Evolutionary conservation across 805 yeast genomes (phyloP).

Genomic region (Hanseniaspora pseudoguilliermondii): DNA sequence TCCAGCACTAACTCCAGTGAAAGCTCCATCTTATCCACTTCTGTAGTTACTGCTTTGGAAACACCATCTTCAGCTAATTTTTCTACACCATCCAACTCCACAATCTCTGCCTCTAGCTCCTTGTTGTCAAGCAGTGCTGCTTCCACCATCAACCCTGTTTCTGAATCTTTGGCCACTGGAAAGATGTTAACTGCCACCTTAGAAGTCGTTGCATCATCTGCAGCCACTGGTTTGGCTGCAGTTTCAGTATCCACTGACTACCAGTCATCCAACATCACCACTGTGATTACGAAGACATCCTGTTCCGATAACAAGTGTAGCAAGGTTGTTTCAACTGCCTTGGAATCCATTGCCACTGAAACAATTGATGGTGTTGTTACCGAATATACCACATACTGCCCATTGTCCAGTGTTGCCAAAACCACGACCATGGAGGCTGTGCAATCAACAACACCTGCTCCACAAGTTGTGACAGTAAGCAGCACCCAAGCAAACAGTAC

Average conservation of each 20-base stretch:
- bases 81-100: background rate
- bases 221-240: conserved; percentile 16
- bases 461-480: background rate
- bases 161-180: background rate
- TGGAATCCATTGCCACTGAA: conserved; percentile 27
- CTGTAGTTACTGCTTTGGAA: background rate
- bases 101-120: conserved; percentile 24
- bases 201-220: background rate
- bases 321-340: conserved; percentile 26
- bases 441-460: background rate
- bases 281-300: conserved; percentile 28
- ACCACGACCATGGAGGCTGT: conserved; percentile 8
- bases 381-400: conserved; percentile 27
- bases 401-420: conserved; percentile 12
- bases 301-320: conserved; percentile 26
- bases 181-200: background rate
- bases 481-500: background rate
- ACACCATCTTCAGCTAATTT: background rate
- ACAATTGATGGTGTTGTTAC: conserved; percentile 26
- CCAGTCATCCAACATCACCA: conserved; percentile 9
- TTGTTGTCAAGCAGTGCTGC: conserved; percentile 38
- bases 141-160: background rate
- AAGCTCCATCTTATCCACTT: background rate
- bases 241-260: conserved; percentile 18
- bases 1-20: background rate